Evolutionary conservation across 345 rosid species (phyloP).

Genomic region (Anastatica hierochuntica): DNA sequence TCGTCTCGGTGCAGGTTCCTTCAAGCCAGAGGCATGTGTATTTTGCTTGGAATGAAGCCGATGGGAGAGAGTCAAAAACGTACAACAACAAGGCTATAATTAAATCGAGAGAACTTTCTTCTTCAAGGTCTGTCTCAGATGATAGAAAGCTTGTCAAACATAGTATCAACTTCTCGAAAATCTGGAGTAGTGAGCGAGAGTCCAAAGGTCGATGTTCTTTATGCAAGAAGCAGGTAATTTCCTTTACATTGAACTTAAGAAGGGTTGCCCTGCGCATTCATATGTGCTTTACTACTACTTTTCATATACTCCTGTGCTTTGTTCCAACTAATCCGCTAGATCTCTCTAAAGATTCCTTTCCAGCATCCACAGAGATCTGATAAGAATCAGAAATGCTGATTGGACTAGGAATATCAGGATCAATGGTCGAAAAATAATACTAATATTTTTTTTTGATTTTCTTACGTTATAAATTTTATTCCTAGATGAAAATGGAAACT

Average conservation of each 20-base stretch:
- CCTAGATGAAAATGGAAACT: neutral
- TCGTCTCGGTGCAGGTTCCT: conserved; percentile 55
- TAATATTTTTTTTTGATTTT: no score
- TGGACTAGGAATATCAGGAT: no score
- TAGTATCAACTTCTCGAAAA: conserved; percentile 58
- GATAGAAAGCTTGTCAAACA: conserved; percentile 62
- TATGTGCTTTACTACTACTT: no score
- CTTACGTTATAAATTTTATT: neutral
- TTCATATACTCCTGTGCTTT: no score
- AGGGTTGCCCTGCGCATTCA: no score
- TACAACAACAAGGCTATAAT: conserved; percentile 39
- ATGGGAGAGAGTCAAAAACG: conserved; percentile 33
- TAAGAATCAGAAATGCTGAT: no score
- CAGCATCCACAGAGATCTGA: no score
- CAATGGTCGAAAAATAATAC: no score
- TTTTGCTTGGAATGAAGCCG: conserved; percentile 68
- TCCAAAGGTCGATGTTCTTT: conserved; percentile 59
- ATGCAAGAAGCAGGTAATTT: conserved; percentile 66
- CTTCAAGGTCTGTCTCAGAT: conserved; percentile 40
- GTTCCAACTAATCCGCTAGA: no score
- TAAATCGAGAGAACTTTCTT: conserved; percentile 53
- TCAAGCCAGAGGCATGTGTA: conserved; percentile 75
- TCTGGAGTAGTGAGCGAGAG: conserved; percentile 87
- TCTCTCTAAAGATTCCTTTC: no score
- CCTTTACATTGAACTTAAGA: no score